Percentiles rank a stretch among this genome's conserved stretches.
These are phyloP conservation scores for Casuarina glauca DNA, from an alignment of 306 rosid species.

Conservation along the genomic window DNA sequence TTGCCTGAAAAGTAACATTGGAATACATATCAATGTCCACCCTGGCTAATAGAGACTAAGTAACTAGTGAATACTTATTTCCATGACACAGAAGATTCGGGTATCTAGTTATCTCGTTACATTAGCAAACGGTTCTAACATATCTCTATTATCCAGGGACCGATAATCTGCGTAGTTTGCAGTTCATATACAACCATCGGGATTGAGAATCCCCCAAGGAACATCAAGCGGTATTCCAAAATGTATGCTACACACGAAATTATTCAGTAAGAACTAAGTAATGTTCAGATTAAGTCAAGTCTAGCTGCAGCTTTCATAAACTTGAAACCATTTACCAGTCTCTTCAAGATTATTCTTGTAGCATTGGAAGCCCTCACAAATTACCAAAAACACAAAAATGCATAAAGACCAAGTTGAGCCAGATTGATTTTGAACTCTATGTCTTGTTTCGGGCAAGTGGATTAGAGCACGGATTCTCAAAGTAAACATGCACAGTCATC, in stretches of 20 bases:
- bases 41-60: neutral
- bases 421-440: neutral
- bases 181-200: neutral
- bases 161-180: neutral
- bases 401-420: neutral
- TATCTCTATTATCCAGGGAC: neutral
- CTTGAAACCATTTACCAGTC: neutral
- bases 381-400: neutral
- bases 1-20: constrained; percentile 51
- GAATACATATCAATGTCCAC: neutral
- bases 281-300: neutral
- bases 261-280: neutral
- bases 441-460: neutral
- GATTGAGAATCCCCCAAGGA: neutral
- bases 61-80: neutral
- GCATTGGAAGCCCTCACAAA: neutral
- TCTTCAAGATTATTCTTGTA: neutral
- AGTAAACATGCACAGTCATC: neutral
- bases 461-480: neutral
- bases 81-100: neutral
- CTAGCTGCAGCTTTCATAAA: neutral
- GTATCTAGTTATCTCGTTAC: neutral
- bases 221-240: neutral
- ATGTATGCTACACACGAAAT: neutral
- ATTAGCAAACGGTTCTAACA: neutral